Percentiles rank a stretch among this genome's conserved stretches.
These are phyloP conservation scores for Anthracocystis setariae DNA, from an alignment of 1,284 basidiomycete genomes.

Conservation along the genomic window DNA sequence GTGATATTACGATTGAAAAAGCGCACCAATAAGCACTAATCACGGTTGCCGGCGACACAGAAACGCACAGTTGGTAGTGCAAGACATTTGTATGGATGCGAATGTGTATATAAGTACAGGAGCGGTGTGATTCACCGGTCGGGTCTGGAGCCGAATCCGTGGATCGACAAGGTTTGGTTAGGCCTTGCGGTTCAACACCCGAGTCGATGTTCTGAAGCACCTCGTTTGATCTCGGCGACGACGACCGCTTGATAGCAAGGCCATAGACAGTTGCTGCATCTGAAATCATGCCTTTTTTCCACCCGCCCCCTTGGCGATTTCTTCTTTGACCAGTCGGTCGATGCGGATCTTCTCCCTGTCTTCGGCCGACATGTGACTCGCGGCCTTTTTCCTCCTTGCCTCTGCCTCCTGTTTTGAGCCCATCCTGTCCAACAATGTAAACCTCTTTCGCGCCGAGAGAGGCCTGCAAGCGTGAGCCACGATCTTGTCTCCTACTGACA, in stretches of 20 bases:
- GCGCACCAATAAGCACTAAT: no score
- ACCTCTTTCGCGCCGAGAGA: slow-evolving; percentile 61
- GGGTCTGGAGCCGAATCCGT: background rate
- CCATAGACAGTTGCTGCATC: background rate
- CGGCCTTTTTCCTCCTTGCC: slow-evolving; percentile 39
- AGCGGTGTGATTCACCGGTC: no score
- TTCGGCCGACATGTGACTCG: slow-evolving; percentile 52
- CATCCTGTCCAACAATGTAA: slow-evolving; percentile 51
- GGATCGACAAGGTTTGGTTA: no score
- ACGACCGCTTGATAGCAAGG: no score
- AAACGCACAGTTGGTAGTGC: no score
- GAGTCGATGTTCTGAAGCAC: no score
- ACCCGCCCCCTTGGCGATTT: slow-evolving; percentile 42
- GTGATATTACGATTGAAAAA: no score
- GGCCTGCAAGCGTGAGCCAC: slow-evolving; percentile 60
- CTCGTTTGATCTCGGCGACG: no score
- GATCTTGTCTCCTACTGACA: slow-evolving; percentile 61
- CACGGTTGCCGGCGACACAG: no score
- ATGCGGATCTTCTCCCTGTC: slow-evolving; percentile 59
- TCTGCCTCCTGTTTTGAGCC: slow-evolving; percentile 39
- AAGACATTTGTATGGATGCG: no score
- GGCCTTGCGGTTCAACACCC: no score
- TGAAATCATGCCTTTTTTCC: slow-evolving; percentile 19
- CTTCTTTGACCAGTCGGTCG: slow-evolving; percentile 56
- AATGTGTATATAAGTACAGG: no score